Conservation (phyloP, 2,329 filamentous ascomycete species). For the Verticillium nonalfalfae region DNA sequence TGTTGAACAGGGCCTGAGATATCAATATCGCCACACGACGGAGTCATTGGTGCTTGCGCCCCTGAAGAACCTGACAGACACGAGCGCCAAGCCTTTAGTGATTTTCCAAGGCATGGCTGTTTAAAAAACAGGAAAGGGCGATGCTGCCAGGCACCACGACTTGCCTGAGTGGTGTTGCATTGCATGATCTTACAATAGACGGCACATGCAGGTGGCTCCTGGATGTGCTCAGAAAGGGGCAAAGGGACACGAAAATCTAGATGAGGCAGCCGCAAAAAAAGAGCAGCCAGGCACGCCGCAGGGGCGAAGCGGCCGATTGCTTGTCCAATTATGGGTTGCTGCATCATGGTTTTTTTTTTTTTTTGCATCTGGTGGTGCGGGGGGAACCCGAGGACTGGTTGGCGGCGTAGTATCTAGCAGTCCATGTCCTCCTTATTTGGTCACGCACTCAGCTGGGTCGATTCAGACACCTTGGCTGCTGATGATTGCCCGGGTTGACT, state of each 20-base stretch:
- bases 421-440: not conserved
- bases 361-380: no score
- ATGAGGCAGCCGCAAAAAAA: not conserved
- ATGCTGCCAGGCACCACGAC: not conserved
- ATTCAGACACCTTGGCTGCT: no score
- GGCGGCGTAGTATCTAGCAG: no score
- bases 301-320: not conserved
- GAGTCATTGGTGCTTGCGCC: not conserved
- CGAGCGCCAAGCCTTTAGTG: not conserved
- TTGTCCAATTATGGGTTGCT: not conserved
- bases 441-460: no score
- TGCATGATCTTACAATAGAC: not conserved
- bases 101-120: not conserved
- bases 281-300: not conserved
- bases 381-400: no score
- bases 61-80: not conserved
- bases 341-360: no score
- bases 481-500: constrained; percentile 38
- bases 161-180: not conserved
- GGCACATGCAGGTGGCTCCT: not conserved
- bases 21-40: not conserved
- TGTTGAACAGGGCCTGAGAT: not conserved
- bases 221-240: not conserved
- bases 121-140: not conserved
- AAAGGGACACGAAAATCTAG: not conserved